Percentiles rank a stretch among this genome's conserved stretches.
Evolutionary conservation across 805 yeast genomes (phyloP).

Genomic region (Saccharomycopsis fermentans): DNA sequence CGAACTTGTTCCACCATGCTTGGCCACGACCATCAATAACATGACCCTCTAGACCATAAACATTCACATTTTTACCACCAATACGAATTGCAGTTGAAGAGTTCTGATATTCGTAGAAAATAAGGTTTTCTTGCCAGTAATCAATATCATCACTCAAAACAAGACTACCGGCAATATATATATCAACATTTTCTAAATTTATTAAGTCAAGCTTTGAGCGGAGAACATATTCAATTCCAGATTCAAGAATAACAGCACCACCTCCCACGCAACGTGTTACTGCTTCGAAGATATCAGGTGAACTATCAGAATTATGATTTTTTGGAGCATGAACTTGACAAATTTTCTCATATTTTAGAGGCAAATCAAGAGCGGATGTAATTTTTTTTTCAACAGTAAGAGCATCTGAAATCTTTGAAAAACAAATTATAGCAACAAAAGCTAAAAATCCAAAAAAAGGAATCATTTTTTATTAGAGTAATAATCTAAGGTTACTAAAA

Average conservation of each 20-base stretch:
- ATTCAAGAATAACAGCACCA: slow-evolving; percentile 10
- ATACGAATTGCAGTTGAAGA: slow-evolving; percentile 11
- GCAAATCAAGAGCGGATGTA: background rate
- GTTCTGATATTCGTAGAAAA: slow-evolving; percentile 8
- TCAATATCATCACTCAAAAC: slow-evolving; percentile 9
- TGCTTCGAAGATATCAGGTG: slow-evolving; percentile 6
- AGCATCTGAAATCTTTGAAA: background rate
- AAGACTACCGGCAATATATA: slow-evolving; percentile 11
- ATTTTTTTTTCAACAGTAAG: background rate
- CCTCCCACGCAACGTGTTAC: slow-evolving; percentile 9
- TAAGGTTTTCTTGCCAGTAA: slow-evolving; percentile 13
- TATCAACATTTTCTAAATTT: slow-evolving; percentile 11
- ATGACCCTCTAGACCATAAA: slow-evolving; percentile 11
- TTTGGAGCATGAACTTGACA: slow-evolving; percentile 4
- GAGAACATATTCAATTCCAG: slow-evolving; percentile 1
- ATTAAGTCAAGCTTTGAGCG: slow-evolving; percentile 8
- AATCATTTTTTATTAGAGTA: background rate
- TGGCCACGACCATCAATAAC: slow-evolving; percentile 12
- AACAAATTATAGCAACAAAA: background rate
- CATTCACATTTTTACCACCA: slow-evolving; percentile 13
- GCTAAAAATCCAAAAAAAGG: background rate
- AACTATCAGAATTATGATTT: background rate
- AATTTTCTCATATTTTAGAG: slow-evolving; percentile 2
- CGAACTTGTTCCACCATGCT: slow-evolving; percentile 9
- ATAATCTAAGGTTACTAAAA: no score